Conservation (phyloP, 2,329 filamentous ascomycete genomes). For the Thelonectria rubi region DNA sequence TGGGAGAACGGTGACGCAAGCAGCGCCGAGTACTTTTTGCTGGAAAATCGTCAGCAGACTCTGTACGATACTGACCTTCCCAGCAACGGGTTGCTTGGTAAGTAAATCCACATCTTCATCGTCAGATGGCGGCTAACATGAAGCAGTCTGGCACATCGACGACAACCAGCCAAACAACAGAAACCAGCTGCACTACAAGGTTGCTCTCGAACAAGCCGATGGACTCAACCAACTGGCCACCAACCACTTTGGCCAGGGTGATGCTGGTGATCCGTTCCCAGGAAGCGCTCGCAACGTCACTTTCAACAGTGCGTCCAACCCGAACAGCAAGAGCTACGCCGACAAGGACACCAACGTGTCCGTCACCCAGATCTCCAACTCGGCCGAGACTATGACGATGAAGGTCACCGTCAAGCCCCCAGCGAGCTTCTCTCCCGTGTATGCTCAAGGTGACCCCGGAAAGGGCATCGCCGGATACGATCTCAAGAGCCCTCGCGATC, state of each 20-base stretch:
- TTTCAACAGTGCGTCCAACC: neutral
- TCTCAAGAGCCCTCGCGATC: neutral
- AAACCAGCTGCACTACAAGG: neutral
- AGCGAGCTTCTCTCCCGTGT: neutral
- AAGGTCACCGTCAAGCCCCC: neutral
- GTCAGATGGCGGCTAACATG: neutral
- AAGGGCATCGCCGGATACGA: neutral
- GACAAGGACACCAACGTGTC: neutral
- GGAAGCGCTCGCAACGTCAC: neutral
- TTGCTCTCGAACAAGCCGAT: neutral
- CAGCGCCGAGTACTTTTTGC: neutral
- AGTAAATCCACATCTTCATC: neutral
- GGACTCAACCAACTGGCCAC: neutral
- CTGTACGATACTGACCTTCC: neutral
- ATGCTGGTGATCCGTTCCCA: neutral
- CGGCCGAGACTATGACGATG: neutral
- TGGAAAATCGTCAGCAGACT: neutral
- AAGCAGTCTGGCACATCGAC: neutral
- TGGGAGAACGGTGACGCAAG: neutral
- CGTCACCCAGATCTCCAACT: neutral
- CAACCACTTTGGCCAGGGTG: neutral
- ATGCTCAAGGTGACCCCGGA: neutral
- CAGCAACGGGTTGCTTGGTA: neutral
- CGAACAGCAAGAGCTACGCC: neutral
- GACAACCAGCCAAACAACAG: neutral